These are phyloP conservation scores for Paraglomus occultum DNA, from an alignment of 192 early-diverging fungal species.

Conservation along the genomic window DNA sequence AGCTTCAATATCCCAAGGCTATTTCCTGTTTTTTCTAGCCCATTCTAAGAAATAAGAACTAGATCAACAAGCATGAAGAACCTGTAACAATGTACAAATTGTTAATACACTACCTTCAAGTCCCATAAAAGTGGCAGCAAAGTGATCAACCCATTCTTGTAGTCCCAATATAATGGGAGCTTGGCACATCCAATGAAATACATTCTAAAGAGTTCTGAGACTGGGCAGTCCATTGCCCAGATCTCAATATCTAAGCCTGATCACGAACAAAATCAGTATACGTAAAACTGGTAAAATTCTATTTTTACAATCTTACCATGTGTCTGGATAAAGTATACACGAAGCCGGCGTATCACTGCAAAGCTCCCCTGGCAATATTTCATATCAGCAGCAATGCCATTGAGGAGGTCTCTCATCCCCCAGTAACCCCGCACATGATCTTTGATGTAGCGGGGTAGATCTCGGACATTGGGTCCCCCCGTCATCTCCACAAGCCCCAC, in stretches of 20 bases:
- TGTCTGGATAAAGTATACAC: constrained; percentile 21
- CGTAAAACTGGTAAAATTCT: constrained; percentile 4
- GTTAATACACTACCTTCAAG: constrained; percentile 24
- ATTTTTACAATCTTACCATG: constrained; percentile 24
- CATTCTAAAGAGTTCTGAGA: constrained; percentile 27
- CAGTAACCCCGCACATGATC: constrained; percentile 23
- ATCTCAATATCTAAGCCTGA: constrained; percentile 20
- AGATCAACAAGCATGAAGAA: too few relatives aligned
- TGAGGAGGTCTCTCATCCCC: constrained; percentile 16
- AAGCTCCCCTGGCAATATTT: constrained; percentile 20
- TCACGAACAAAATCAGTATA: constrained; percentile 18
- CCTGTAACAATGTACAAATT: too few relatives aligned
- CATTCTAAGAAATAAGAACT: too few relatives aligned
- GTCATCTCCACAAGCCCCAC: constrained; percentile 26
- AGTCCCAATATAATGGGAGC: constrained; percentile 26
- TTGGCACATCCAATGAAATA: constrained; percentile 15
- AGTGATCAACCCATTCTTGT: constrained; percentile 18
- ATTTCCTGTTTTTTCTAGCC: too few relatives aligned
- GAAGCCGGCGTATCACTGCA: constrained; percentile 17
- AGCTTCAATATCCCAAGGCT: too few relatives aligned
- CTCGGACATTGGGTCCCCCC: constrained; percentile 8
- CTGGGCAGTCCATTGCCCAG: constrained; percentile 27
- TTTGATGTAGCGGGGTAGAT: constrained; percentile 30
- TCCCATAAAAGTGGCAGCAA: constrained; percentile 22
- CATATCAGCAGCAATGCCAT: constrained; percentile 15